Conservation (phyloP, 805 yeast species). For the Barnettozyma pratensis region DNA sequence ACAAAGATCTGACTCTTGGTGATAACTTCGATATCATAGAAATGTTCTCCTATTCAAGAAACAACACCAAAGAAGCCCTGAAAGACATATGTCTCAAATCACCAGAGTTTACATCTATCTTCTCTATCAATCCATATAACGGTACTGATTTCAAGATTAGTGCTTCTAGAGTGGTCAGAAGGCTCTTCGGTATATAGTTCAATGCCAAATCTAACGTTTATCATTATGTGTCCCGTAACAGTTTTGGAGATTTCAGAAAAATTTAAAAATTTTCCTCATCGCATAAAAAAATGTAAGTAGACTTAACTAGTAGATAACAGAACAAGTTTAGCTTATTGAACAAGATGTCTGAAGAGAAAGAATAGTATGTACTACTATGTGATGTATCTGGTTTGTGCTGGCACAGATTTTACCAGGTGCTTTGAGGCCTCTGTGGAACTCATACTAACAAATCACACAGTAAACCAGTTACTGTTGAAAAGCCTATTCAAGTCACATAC, state of each 20-base stretch:
- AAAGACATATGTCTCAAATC: slow-evolving; percentile 23
- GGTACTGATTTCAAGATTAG: slow-evolving; percentile 8
- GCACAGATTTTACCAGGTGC: background rate
- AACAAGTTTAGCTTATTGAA: too few species aligned
- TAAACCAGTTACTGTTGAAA: slow-evolving; percentile 83
- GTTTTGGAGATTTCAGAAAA: background rate
- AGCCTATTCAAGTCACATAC: slow-evolving; percentile 81
- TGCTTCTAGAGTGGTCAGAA: slow-evolving; percentile 18
- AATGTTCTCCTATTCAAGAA: slow-evolving; percentile 26
- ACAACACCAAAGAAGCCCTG: slow-evolving; percentile 25
- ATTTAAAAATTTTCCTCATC: slow-evolving; percentile 11
- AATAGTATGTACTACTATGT: slow-evolving; percentile 4
- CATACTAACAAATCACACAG: slow-evolving; percentile 14
- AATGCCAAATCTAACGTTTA: background rate
- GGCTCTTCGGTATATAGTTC: slow-evolving; percentile 17
- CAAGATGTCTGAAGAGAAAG: slow-evolving; percentile 6
- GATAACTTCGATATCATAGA: slow-evolving; percentile 35
- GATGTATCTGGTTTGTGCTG: too few species aligned
- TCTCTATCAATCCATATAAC: background rate
- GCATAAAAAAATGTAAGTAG: background rate
- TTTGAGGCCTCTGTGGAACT: too few species aligned
- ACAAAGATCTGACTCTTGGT: slow-evolving; percentile 19
- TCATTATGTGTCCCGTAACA: slow-evolving; percentile 8
- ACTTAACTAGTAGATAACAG: too few species aligned
- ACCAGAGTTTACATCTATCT: background rate